Percentiles rank a stretch among this genome's conserved stretches.
Conservation (phyloP, 768 basidiomycete genomes). For the Mrakia frigida region DNA sequence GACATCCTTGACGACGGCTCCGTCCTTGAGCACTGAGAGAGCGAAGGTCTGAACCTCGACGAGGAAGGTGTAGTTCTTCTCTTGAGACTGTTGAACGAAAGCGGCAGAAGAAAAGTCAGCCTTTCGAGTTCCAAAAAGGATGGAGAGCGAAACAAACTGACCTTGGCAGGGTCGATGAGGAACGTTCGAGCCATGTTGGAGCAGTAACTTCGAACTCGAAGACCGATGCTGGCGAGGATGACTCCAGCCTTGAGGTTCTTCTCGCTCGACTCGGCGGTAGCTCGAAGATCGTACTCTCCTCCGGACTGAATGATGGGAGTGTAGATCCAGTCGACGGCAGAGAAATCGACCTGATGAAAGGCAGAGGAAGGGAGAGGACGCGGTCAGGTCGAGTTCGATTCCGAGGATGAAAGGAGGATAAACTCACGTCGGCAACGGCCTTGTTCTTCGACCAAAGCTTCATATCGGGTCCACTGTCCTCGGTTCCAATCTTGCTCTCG, state of each 20-base stretch:
- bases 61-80: conserved; percentile 74
- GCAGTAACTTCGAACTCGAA: conserved; percentile 89
- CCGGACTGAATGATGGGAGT: conserved; percentile 93
- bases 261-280: conserved; percentile 75
- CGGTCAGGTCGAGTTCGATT: not conserved
- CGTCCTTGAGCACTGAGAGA: conserved; percentile 70
- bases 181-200: conserved; percentile 89
- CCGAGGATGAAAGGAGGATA: not conserved
- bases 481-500: conserved; percentile 80
- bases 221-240: conserved; percentile 75
- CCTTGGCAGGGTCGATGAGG: conserved; percentile 87
- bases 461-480: conserved; percentile 84
- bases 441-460: conserved; percentile 75
- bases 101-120: not conserved
- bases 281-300: conserved; percentile 82
- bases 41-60: conserved; percentile 72
- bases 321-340: conserved; percentile 87
- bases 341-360: conserved; percentile 69
- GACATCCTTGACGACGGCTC: conserved; percentile 68
- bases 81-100: conserved; percentile 77
- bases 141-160: conserved; percentile 38
- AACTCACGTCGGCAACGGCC: conserved; percentile 65
- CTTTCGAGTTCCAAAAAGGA: not conserved
- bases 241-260: conserved; percentile 81
- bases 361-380: not conserved